phyloP scores from a whole-genome alignment of 148 eudicot genomes.

The Agrostemma githago region DNA sequence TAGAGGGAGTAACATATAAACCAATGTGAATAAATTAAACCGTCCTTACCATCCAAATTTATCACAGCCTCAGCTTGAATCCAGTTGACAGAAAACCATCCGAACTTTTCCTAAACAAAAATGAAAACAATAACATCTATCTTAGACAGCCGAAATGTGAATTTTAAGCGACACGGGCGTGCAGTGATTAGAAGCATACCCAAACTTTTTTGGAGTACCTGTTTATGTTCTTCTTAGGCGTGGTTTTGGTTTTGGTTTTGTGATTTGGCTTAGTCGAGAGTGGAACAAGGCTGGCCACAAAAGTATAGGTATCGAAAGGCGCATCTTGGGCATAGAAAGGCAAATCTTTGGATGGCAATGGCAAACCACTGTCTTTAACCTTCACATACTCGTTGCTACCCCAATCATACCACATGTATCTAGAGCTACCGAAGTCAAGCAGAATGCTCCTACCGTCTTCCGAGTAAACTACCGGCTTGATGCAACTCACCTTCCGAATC shows the following conservation, averaged over 20 bases:
- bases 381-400: background rate
- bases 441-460: background rate
- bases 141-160: background rate
- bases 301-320: background rate
- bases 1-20: too few relatives aligned
- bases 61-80: background rate
- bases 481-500: background rate
- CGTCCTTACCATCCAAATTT: background rate
- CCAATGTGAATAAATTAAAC: background rate
- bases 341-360: too few relatives aligned
- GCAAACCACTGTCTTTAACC: background rate
- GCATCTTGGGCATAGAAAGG: background rate
- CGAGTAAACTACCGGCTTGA: background rate
- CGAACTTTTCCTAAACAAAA: background rate
- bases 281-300: constrained; percentile 5
- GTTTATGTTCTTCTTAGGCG: background rate
- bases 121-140: background rate
- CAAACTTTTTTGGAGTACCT: background rate
- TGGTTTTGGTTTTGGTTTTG: background rate
- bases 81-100: background rate
- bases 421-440: background rate
- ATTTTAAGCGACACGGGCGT: background rate
- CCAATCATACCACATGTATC: constrained; percentile 7
- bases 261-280: background rate
- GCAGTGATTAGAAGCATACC: too few relatives aligned